phyloP scores from a whole-genome alignment of 1,139 yeast species.

The Saccharomyces pastorianus region DNA sequence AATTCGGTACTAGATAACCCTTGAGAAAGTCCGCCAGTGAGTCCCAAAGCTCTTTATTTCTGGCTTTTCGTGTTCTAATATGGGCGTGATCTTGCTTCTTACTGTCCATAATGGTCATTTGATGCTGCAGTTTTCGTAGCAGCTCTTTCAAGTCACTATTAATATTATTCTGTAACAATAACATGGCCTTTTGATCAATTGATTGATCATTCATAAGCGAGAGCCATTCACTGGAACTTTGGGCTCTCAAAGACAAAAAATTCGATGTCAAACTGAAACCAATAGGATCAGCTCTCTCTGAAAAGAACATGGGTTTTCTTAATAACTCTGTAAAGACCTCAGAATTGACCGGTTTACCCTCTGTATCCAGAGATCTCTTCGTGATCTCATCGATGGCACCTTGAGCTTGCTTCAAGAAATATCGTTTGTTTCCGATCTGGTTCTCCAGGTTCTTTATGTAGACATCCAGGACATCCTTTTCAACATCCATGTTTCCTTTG shows the following conservation, averaged over 20 bases:
- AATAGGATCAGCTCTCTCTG: constrained; percentile 30
- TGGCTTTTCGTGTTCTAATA: neutral
- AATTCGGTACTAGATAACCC: constrained; percentile 11
- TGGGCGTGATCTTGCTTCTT: neutral
- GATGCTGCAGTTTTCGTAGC: neutral
- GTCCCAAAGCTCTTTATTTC: constrained; percentile 4
- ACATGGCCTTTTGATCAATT: constrained; percentile 8
- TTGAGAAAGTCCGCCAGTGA: constrained; percentile 9
- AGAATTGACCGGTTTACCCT: neutral
- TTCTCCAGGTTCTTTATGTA: constrained; percentile 19
- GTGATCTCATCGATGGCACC: constrained; percentile 14
- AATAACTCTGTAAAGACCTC: constrained; percentile 11
- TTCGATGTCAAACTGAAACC: constrained; percentile 22
- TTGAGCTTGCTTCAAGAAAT: constrained; percentile 22
- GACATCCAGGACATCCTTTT: constrained; percentile 7
- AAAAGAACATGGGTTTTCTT: constrained; percentile 22
- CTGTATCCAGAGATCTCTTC: neutral
- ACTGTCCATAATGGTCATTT: neutral
- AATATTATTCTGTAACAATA: constrained; percentile 12
- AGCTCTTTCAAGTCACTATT: constrained; percentile 11
- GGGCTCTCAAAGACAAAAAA: constrained; percentile 12
- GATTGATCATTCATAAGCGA: constrained; percentile 4
- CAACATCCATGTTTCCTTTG: neutral
- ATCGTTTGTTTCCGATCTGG: constrained; percentile 25
- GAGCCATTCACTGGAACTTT: constrained; percentile 15